Evolutionary conservation across 306 rosid genomes (phyloP).

Genomic region (Medicago ruthenica): DNA sequence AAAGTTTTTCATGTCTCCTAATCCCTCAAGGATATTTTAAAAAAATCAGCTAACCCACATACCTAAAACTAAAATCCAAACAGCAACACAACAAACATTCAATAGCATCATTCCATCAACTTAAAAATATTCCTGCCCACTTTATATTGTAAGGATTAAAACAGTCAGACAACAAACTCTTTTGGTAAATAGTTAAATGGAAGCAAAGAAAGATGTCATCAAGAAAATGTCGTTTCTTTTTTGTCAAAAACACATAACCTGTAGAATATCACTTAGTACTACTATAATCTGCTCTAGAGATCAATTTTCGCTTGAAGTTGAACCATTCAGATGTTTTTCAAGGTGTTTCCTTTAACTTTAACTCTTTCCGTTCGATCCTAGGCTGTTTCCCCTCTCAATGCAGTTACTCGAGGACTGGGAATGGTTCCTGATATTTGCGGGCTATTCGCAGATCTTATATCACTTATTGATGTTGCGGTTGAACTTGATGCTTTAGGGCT

Average conservation of each 20-base stretch:
- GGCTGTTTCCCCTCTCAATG: conserved; percentile 65
- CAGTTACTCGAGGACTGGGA: conserved; percentile 62
- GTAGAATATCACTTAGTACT: conserved; percentile 61
- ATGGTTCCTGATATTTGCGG: conserved; percentile 51
- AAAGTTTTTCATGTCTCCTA: background rate
- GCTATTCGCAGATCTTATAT: conserved; percentile 59
- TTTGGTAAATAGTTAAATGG: conserved; percentile 28
- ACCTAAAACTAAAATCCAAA: conserved; percentile 24
- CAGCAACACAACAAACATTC: conserved; percentile 29
- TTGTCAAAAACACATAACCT: conserved; percentile 52
- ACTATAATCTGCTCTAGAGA: conserved; percentile 28
- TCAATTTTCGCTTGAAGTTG: conserved; percentile 47
- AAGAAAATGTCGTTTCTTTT: conserved; percentile 27
- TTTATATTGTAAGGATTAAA: conserved; percentile 38
- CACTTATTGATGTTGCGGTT: conserved; percentile 63
- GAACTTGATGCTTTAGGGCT: conserved; percentile 80
- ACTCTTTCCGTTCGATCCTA: conserved; percentile 43
- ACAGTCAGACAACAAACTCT: conserved; percentile 38
- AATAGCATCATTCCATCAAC: conserved; percentile 20
- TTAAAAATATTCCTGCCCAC: conserved; percentile 51
- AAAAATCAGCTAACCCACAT: background rate
- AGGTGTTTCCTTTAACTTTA: conserved; percentile 51
- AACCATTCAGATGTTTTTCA: conserved; percentile 48
- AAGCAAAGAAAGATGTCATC: conserved; percentile 30
- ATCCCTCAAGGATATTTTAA: background rate